phyloP scores from a whole-genome alignment of 371 early-diverging fungal genomes.

The Enterospora canceri region DNA sequence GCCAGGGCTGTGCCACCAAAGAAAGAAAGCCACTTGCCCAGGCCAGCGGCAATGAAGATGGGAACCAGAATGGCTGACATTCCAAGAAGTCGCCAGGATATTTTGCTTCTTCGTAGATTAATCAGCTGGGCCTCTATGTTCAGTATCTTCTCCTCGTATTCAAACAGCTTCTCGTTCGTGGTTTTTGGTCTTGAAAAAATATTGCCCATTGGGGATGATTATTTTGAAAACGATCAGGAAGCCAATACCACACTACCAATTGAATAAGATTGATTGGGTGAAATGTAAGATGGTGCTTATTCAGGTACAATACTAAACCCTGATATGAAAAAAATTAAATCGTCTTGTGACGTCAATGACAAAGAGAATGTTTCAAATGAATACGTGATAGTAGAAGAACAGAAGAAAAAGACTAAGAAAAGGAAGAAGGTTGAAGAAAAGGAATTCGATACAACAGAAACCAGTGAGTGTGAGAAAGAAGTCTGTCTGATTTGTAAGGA shows the following conservation, averaged over 20 bases:
- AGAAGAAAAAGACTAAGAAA: neutral
- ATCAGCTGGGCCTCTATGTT: slow-evolving; percentile 15
- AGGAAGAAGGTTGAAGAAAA: neutral
- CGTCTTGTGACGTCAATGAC: no score
- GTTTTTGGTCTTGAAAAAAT: slow-evolving; percentile 36
- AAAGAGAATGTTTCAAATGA: no score
- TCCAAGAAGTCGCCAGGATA: neutral
- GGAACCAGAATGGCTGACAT: slow-evolving; percentile 5
- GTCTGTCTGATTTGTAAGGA: neutral
- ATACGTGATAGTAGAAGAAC: no score
- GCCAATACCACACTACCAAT: no score
- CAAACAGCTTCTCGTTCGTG: slow-evolving; percentile 24
- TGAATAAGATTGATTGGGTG: no score
- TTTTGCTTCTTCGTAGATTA: neutral
- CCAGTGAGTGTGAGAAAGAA: no score
- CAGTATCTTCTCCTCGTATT: slow-evolving; percentile 30
- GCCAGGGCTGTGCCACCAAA: slow-evolving; percentile 4
- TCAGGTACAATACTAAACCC: no score
- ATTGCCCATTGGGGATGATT: slow-evolving; percentile 33
- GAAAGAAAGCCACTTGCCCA: slow-evolving; percentile 3
- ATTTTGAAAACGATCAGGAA: no score
- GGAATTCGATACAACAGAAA: neutral
- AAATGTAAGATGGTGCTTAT: no score
- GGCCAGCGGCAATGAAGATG: slow-evolving; percentile 4
- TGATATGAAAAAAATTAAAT: no score